Evolutionary conservation across 176 grass and related monocot genomes (phyloP), one percentile per base, ranked within the genome.

Genomic region (Triticum turgidum): DNA sequence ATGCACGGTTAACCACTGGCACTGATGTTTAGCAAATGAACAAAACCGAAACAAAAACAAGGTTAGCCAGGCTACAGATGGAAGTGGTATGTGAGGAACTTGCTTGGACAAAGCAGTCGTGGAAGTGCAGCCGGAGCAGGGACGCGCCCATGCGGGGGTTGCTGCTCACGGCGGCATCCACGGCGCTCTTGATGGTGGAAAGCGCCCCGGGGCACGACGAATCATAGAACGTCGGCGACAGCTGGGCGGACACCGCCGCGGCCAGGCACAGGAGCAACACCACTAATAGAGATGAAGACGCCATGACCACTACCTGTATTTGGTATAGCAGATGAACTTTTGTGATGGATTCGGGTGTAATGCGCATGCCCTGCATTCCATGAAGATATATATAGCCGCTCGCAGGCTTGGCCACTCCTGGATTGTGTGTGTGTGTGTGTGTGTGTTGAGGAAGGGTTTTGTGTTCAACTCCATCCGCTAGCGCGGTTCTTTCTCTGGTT

Each of bases 61-160:
- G 32, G 58, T 0, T 0, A 39, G 38, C 38, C 38, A 39, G 38
- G 29, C 29, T 30, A 9, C 37, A 7, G 25, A 39, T 45, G 1
- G 42, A 45, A 45, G 11, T 45, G 21, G 3, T 3, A 11, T 5
- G 37, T n/a, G 37, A 73, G 37, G 1, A 14, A 69, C 51, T 54
- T 54, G 3, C 51, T 6, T 54, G 51, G 33, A 98, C 96, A 84
- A 98, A 98, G 90, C 96, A 95, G 82, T 98, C 96, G 59, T 98
- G 93, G 91, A 95, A 98, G 71, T 95, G 93, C 39, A 98, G 88
- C 59, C 95, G 65, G 62, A 98, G 69, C 37, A 95, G 81, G 22
- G 96, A 95, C 0, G 96, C 96, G 1, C 89, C 96, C 93, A 95
- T 89, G 33, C 93, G 91, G 11, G 33, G 33, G 56, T 97, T 83